These are phyloP conservation scores for Penicillium dipodomyicola DNA, from an alignment of 495 filamentous ascomycete genomes.

Conservation along the genomic window DNA sequence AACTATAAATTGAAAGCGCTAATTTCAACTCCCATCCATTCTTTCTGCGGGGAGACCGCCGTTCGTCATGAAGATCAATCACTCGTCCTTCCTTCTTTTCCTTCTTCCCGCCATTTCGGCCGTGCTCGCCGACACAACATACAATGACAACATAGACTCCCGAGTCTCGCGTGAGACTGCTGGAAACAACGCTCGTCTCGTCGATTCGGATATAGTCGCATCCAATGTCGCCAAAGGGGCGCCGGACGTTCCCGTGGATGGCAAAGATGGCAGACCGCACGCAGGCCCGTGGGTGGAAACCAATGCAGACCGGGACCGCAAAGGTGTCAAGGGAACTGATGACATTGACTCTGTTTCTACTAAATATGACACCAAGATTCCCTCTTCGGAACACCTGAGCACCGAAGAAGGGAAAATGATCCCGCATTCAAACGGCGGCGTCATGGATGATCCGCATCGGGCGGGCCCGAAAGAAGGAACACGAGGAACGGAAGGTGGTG, in stretches of 20 bases:
- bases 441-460: constrained; percentile 84
- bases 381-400: constrained; percentile 38
- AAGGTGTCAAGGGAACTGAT: constrained; percentile 42
- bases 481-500: constrained; percentile 81
- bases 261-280: constrained; percentile 93
- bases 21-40: constrained; percentile 7
- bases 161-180: constrained; percentile 16
- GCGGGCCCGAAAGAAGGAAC: constrained; percentile 75
- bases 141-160: constrained; percentile 16
- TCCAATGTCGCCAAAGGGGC: constrained; percentile 54
- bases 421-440: constrained; percentile 76
- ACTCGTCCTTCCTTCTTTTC: constrained; percentile 33
- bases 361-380: constrained; percentile 31
- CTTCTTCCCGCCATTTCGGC: constrained; percentile 39
- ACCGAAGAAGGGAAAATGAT: constrained; percentile 64
- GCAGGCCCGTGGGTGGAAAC: constrained; percentile 82
- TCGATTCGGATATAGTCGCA: constrained; percentile 22
- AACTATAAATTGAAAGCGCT: background rate
- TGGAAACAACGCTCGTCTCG: constrained; percentile 15
- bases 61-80: constrained; percentile 35
- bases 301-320: constrained; percentile 57
- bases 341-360: constrained; percentile 14
- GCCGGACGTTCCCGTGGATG: constrained; percentile 90
- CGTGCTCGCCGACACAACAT: constrained; percentile 23
- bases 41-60: constrained; percentile 15